Conservation (phyloP, 495 filamentous ascomycete genomes). For the Astrothelium subdiscretum region DNA sequence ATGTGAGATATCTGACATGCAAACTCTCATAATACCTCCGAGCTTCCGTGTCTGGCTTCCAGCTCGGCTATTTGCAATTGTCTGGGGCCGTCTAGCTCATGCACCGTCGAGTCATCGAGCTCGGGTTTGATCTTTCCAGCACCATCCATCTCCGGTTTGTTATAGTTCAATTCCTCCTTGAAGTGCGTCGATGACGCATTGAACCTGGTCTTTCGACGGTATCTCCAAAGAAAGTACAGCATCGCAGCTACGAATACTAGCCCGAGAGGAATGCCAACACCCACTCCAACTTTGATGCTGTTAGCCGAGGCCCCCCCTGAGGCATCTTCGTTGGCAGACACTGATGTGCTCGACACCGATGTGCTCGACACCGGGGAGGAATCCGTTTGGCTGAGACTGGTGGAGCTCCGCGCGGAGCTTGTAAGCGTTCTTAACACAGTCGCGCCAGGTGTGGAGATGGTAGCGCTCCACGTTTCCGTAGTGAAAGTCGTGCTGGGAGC, state of each 20-base stretch:
- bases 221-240: background rate
- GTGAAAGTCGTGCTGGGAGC: background rate
- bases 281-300: background rate
- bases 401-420: background rate
- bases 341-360: background rate
- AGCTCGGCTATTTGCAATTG: background rate
- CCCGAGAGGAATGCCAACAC: background rate
- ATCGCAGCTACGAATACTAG: background rate
- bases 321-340: background rate
- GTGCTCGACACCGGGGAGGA: background rate
- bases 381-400: background rate
- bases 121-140: background rate
- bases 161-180: background rate
- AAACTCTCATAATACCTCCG: background rate
- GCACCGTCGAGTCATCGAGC: background rate
- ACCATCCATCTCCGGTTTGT: background rate
- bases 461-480: background rate
- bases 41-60: background rate
- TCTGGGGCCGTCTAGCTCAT: background rate
- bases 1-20: too few species aligned
- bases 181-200: background rate
- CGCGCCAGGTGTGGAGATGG: background rate
- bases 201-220: background rate
- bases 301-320: background rate
- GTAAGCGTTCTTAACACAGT: background rate